A percentile compares a stretch with the other conserved stretches of the same genome.
Conservation (phyloP, 106 monocot species). For the Posidonia australis region DNA sequence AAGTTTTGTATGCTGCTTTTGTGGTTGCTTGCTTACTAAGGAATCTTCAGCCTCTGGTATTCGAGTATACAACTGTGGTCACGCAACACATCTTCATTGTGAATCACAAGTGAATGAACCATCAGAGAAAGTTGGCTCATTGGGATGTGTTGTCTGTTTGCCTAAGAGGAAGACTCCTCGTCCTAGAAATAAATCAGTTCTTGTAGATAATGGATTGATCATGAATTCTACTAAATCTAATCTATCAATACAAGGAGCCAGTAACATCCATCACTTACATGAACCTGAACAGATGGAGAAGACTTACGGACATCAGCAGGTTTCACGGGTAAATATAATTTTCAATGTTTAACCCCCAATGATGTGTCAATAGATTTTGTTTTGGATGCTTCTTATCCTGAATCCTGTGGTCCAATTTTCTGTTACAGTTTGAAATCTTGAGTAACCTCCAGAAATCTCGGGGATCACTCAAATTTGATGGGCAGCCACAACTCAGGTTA, state of each 20-base stretch:
- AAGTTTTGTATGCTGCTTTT: constrained; percentile 57
- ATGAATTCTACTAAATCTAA: constrained; percentile 12
- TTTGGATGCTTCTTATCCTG: background rate
- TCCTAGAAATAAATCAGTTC: constrained; percentile 28
- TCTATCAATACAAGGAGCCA: constrained; percentile 12
- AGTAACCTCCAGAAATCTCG: constrained; percentile 55
- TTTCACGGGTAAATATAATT: constrained; percentile 47
- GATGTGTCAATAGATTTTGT: background rate
- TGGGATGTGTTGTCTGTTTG: constrained; percentile 63
- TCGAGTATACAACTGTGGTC: constrained; percentile 81
- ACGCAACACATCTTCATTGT: constrained; percentile 84
- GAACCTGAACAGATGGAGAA: constrained; percentile 63
- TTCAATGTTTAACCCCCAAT: background rate
- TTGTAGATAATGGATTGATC: constrained; percentile 45
- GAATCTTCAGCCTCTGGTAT: constrained; percentile 37
- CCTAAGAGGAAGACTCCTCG: constrained; percentile 39
- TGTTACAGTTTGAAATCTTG: constrained; percentile 86
- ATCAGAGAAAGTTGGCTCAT: constrained; percentile 10
- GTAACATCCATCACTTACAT: constrained; percentile 36
- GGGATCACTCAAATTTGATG: constrained; percentile 39
- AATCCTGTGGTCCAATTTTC: too few species aligned
- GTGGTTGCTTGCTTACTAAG: constrained; percentile 65
- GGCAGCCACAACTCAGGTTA: constrained; percentile 58
- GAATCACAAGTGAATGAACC: constrained; percentile 52
- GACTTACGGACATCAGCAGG: constrained; percentile 45